A percentile compares a stretch with the other conserved stretches of the same genome.
These are phyloP conservation scores for Scedosporium boydii DNA, from an alignment of 2,329 filamentous ascomycete genomes.

Conservation along the genomic window DNA sequence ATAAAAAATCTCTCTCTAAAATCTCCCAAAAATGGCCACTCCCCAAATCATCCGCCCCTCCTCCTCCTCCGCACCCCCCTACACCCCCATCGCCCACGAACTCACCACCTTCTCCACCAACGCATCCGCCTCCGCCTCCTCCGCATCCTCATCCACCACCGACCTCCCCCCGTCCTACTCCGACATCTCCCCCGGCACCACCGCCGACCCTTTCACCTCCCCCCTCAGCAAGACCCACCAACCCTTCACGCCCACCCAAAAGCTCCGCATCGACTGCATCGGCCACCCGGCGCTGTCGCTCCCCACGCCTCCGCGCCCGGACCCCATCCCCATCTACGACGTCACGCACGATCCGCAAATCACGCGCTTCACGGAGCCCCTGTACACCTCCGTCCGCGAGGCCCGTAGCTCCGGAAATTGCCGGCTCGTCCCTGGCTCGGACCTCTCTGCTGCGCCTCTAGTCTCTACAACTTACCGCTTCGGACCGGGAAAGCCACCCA, in stretches of 20 bases:
- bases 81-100: neutral
- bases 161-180: slow-evolving; percentile 18
- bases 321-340: slow-evolving; percentile 32
- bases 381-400: slow-evolving; percentile 42
- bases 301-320: slow-evolving; percentile 25
- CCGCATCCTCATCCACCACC: slow-evolving; percentile 5
- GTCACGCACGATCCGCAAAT: slow-evolving; percentile 21
- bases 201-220: neutral
- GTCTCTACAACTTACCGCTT: slow-evolving; percentile 47
- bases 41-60: neutral
- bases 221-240: neutral
- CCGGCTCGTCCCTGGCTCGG: slow-evolving; percentile 34
- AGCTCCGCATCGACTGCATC: slow-evolving; percentile 37
- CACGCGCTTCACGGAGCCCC: slow-evolving; percentile 24
- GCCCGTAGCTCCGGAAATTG: slow-evolving; percentile 36
- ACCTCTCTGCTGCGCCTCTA: slow-evolving; percentile 22
- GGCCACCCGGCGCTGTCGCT: slow-evolving; percentile 34
- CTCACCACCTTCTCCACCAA: slow-evolving; percentile 5
- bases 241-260: slow-evolving; percentile 31
- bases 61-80: neutral
- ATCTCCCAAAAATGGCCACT: neutral
- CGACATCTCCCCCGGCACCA: slow-evolving; percentile 14
- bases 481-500: slow-evolving; percentile 42
- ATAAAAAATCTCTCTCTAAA: too few species aligned
- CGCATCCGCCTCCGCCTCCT: slow-evolving; percentile 9